Evolutionary conservation across 768 basidiomycete genomes (phyloP).

Genomic region (Suillus clintonianus): DNA sequence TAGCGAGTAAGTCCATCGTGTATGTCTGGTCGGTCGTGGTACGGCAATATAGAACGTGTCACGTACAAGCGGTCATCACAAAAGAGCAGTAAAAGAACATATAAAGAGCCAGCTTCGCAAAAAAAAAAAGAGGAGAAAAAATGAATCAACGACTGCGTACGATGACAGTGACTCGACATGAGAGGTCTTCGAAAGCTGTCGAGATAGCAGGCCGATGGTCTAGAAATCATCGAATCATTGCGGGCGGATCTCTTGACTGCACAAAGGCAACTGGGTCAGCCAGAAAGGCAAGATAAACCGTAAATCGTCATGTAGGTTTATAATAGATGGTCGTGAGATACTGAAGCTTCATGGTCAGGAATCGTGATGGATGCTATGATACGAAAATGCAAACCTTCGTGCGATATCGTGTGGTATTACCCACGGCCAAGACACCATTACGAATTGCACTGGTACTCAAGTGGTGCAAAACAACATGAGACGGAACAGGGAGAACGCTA

Average conservation of each 20-base stretch:
- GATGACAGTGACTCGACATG: not conserved
- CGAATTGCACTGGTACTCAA: conserved; percentile 93
- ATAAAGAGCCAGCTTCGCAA: not conserved
- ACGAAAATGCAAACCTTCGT: conserved; percentile 64
- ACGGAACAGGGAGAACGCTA: conserved; percentile 88
- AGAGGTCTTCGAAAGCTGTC: not conserved
- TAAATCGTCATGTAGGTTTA: conserved; percentile 51
- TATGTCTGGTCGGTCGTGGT: not conserved
- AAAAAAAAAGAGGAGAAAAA: not conserved
- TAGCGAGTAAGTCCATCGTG: not conserved
- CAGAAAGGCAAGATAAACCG: not conserved
- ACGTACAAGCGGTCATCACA: not conserved
- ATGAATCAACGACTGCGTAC: not conserved
- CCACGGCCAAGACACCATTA: conserved; percentile 92
- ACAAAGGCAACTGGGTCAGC: not conserved
- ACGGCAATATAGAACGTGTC: not conserved
- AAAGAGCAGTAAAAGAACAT: not conserved
- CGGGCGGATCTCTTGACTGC: not conserved
- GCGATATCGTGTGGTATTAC: conserved; percentile 87
- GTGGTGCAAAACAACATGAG: conserved; percentile 93
- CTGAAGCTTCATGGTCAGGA: conserved; percentile 39
- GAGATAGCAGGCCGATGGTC: not conserved
- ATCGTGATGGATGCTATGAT: conserved; percentile 6
- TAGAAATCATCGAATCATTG: not conserved
- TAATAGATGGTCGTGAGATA: conserved; percentile 87